Evolutionary conservation across 352 stramenopile species (phyloP), one percentile per base, ranked within the genome.

Genomic region (Phytopythium montanum): DNA sequence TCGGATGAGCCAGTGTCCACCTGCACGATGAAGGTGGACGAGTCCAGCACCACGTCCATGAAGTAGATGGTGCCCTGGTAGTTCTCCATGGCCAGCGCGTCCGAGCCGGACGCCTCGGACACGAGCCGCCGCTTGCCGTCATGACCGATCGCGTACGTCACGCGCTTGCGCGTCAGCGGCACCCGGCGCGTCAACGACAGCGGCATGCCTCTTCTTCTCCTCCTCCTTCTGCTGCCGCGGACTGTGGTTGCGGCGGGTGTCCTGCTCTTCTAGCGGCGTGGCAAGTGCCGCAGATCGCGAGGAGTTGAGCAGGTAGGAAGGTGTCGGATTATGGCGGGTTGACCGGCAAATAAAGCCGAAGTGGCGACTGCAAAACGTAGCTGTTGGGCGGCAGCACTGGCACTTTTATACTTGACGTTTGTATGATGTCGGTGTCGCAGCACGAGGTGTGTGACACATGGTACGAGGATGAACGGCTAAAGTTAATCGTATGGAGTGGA

Each of bases 1-100:
- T 93, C 81, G 16, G 84, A 88, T 45, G 84, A 93, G 48, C 84
- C 84, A 8, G 81, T 93, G 68, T 93, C 83, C 21, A 92, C 69
- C 23, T 85, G 70, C 56, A 92, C 72, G 0, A 69, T 61, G 68
- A 78, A 89, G 2, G 59, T 61, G 6, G 65, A 63, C 49, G 54
- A 55, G 50, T 75, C 68, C 41, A 93, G 67, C n/a, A 53, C 41
- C 23, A 93, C 65, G 36, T 79, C 64, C 19, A 75, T 80, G 23
- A 82, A 80, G 77, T 90, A 93, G 57, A 86, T 86, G 23, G 78
- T 77, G 38, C 73, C 73, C 31, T 75, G 56, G 67, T 87, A 87
- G 57, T 82, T 86, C 53, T 67, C 64, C 62, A 87, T 68, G 31
- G 65, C 54, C 36, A 87, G 54, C 25, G 61, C 54, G 46, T 71